Conservation (phyloP, 257 asterid genomes). For the Verbascum thapsus region DNA sequence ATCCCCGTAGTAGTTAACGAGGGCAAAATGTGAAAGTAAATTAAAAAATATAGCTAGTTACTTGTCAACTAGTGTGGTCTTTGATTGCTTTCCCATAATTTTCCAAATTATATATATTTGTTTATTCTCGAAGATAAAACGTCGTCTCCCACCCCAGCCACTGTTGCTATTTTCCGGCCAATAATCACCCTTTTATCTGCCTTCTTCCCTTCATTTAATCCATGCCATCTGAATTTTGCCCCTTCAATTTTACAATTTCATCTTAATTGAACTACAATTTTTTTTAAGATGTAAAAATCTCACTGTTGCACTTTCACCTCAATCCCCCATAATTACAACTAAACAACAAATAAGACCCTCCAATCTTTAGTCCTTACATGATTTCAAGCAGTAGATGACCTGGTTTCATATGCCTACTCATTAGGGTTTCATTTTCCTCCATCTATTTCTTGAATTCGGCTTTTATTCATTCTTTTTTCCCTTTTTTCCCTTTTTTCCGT, state of each 20-base stretch:
- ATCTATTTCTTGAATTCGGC: slow-evolving; percentile 26
- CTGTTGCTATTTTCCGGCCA: slow-evolving; percentile 40
- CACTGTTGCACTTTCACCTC: no score
- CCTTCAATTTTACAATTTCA: slow-evolving; percentile 1
- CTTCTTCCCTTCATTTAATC: neutral
- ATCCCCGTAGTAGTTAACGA: slow-evolving; percentile 17
- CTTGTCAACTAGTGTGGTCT: slow-evolving; percentile 47
- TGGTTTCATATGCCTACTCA: no score
- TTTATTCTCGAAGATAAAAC: slow-evolving; percentile 40
- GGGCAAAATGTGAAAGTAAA: slow-evolving; percentile 22
- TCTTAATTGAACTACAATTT: neutral
- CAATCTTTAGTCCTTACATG: no score
- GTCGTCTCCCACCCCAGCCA: slow-evolving; percentile 58
- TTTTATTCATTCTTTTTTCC: no score
- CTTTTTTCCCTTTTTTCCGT: neutral
- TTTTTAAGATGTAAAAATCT: no score
- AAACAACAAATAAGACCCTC: no score
- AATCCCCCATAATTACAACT: no score
- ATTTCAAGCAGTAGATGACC: no score
- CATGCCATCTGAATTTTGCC: neutral
- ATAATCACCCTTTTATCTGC: slow-evolving; percentile 24
- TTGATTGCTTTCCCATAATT: slow-evolving; percentile 38
- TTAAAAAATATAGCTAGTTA: slow-evolving; percentile 30
- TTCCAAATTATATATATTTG: no score
- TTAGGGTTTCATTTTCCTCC: slow-evolving; percentile 48